These are phyloP conservation scores for Closterium sp. DNA, from an alignment of 139 green algal species.

Conservation along the genomic window DNA sequence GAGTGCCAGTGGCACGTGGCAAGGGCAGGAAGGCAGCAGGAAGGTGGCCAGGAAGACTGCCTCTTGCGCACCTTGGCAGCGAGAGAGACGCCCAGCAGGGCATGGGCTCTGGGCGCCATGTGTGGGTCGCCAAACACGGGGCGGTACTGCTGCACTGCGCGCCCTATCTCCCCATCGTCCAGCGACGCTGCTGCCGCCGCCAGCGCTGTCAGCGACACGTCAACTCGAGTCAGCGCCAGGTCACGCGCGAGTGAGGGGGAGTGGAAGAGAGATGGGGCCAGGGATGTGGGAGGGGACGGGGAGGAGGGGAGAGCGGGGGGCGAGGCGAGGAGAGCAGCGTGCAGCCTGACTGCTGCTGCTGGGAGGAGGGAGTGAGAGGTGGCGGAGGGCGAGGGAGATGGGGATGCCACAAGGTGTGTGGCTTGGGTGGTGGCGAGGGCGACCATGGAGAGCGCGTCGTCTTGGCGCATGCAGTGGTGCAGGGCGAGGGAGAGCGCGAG, in stretches of 20 bases:
- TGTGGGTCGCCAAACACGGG: not conserved
- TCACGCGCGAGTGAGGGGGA: not conserved
- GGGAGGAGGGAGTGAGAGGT: not conserved
- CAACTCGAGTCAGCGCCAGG: not conserved
- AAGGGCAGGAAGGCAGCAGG: no score
- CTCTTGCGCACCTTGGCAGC: not conserved
- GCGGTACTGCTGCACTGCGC: not conserved
- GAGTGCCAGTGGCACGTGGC: not conserved
- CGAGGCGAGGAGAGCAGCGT: not conserved
- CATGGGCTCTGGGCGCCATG: not conserved
- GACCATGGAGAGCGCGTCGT: not conserved
- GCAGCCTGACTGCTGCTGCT: not conserved
- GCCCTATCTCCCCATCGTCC: not conserved
- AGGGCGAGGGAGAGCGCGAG: not conserved
- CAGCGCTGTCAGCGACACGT: not conserved
- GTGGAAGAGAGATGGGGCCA: not conserved
- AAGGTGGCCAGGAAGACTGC: no score
- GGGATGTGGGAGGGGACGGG: not conserved
- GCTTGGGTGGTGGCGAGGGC: not conserved
- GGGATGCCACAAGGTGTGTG: not conserved
- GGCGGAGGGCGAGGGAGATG: not conserved
- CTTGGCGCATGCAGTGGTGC: not conserved
- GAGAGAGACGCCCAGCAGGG: not conserved
- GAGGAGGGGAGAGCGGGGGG: not conserved
- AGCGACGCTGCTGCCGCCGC: not conserved